Base-by-base conservation (phyloP, 2,329 filamentous ascomycete genomes). In the Ascochyta koolunga region DNA sequence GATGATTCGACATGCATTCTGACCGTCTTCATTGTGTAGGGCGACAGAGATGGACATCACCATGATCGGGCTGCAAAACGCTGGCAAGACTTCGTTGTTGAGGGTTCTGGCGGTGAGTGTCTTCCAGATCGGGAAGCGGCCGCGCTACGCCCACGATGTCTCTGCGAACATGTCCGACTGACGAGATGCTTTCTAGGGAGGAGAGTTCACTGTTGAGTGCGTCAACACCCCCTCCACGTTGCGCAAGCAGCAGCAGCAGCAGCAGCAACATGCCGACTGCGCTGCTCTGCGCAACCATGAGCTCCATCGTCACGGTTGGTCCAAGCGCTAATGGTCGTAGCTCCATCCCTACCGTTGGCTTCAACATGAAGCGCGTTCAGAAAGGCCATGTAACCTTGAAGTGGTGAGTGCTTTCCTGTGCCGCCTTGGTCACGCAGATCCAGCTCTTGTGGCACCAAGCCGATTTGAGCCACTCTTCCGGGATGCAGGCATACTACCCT, bases 11-110 rank as follows among this genome's bases (percentile, higher is more conserved):
- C 36, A 57, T 56, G 49, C 45, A 54, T 55, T 62, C 70, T 70
- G 59, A 68, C 55, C 52, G 37, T 31, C 52, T 44, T 53, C 56
- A 47, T 52, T 59, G 46, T 63, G 24, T 58, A 97, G 93, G 95
- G 92, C 93, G 66, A 96, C 93, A 64, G 95, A 99, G 82, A 97
- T 99, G 93, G 95, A 99, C 79, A 93, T 99, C 74, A 98, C 95
- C 66, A 96, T 99, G 89, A 93, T 99, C 75, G 95, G 95, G 21
- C 81, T 99, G 73, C 95, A 99, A 76, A 98, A 98, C 80, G 95
- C 95, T 55, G 95, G 95, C 71, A 99, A 99, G 81, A 98, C 95
- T 33, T 98, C 93, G 59, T 78, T 99, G 71, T 82, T 99, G 76
- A 86, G 93, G 68, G 93, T 98, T 69, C 83, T 99, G 68, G 93